These are phyloP conservation scores for Singerocomus inundabilis DNA, from an alignment of 1,284 basidiomycete genomes.

Conservation along the genomic window DNA sequence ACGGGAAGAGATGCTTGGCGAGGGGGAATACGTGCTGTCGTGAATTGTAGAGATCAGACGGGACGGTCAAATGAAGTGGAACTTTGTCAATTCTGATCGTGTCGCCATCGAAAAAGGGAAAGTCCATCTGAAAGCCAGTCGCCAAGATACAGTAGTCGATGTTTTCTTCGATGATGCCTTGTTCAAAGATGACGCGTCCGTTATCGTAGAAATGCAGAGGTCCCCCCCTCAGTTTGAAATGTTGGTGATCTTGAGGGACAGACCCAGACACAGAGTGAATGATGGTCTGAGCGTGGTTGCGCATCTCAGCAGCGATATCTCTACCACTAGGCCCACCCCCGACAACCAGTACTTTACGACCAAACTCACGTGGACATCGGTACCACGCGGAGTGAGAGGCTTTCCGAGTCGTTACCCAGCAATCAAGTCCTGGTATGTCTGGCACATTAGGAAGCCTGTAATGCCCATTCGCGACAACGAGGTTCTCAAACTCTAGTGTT, in stretches of 20 bases:
- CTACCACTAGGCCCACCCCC: conserved; percentile 69
- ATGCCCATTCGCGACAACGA: conserved; percentile 75
- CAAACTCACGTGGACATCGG: conserved; percentile 48
- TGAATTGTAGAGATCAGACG: conserved; percentile 60
- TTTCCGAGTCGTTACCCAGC: conserved; percentile 52
- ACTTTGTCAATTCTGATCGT: conserved; percentile 33
- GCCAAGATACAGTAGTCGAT: conserved; percentile 68
- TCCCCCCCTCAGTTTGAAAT: conserved; percentile 44
- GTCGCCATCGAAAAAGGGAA: conserved; percentile 53
- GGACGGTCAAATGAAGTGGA: conserved; percentile 45
- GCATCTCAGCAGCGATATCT: conserved; percentile 63
- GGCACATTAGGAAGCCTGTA: conserved; percentile 64
- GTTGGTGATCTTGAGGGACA: conserved; percentile 30
- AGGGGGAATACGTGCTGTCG: conserved; percentile 65
- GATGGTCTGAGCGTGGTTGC: conserved; percentile 42
- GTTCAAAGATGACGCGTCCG: conserved; percentile 57
- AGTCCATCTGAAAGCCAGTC: conserved; percentile 66
- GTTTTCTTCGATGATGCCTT: conserved; percentile 50
- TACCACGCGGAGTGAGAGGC: conserved; percentile 68
- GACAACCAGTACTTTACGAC: conserved; percentile 59
- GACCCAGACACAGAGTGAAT: conserved; percentile 55
- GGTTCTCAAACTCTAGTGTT: conserved; percentile 49
- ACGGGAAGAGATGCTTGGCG: conserved; percentile 49
- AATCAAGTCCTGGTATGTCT: conserved; percentile 50
- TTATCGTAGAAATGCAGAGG: conserved; percentile 42